Evolutionary conservation across 176 grass and related monocot species (phyloP).

Genomic region (Triticum aestivum): DNA sequence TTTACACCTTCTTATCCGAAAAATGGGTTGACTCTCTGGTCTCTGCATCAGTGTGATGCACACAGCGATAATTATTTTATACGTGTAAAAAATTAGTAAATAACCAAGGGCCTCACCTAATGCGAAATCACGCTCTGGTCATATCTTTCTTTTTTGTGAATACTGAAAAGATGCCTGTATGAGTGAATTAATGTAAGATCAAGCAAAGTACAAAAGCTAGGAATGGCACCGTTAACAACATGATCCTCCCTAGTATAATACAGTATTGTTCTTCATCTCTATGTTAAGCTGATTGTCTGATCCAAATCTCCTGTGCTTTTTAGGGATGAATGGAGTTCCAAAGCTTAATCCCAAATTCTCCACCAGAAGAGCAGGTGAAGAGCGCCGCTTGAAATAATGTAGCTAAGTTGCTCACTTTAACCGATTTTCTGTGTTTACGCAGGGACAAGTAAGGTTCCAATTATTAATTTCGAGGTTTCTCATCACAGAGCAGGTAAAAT

Average conservation of each 20-base stretch:
- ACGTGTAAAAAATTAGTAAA: not conserved
- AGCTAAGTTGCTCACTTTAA: constrained; percentile 10
- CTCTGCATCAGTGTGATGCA: too few relatives aligned
- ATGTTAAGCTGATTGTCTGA: not conserved
- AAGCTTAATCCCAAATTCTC: constrained; percentile 42
- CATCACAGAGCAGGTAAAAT: constrained; percentile 46
- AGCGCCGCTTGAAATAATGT: not conserved
- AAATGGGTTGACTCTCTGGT: too few relatives aligned
- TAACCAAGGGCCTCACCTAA: not conserved
- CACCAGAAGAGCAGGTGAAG: constrained; percentile 62
- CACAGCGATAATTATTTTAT: not conserved
- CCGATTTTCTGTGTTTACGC: not conserved
- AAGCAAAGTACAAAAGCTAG: not conserved
- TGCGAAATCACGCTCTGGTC: not conserved
- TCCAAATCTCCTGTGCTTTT: constrained; percentile 23
- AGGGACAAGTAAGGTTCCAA: constrained; percentile 29
- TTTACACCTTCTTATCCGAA: not conserved
- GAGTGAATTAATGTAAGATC: not conserved
- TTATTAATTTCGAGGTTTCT: constrained; percentile 50
- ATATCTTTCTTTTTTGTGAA: not conserved
- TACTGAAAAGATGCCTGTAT: not conserved
- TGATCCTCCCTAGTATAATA: not conserved
- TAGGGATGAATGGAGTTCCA: constrained; percentile 45
- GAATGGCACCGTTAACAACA: not conserved
- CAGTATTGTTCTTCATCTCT: not conserved